Base-by-base conservation (phyloP, 2,329 filamentous ascomycete genomes). In the Penicillium palitans region DNA sequence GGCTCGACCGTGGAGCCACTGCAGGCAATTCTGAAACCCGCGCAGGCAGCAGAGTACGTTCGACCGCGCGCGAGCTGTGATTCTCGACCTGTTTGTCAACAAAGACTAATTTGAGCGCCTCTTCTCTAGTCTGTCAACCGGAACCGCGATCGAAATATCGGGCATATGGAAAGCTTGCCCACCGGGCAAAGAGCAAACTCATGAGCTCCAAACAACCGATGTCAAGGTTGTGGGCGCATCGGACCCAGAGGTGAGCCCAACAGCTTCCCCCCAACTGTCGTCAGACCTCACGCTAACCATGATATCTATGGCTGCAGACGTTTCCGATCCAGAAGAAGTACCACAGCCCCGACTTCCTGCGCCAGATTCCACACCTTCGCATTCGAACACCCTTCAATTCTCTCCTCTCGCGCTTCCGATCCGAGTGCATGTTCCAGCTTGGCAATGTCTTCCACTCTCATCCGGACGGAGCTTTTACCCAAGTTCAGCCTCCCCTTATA, bases 301-400 rank as follows among this genome's bases (percentile, higher is more conserved):
- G 24, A 21, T 48, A 19, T 35, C 19, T 52, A 37, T 24, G 19
- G 50, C 29, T 25, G 17, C 70, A 98, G 90, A 90, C 88, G 62
- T 96, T 91, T 72, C 95, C 95, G 3, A 86, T 99, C 25, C 95
- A 99, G 77, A 96, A 96, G 77, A 98, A 98, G 77, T 96, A 95
- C 68, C 93, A 97, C 68, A 91, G 88, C 6, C 81, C 89, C 51
- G 93, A 98, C 72, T 98, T 89, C 74, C 84, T 99, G 61, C 89
- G 95, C 58, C 90, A 89, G 13, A 83, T 96, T 52, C 91, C 93
- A 50, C 95, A 99, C 77, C 82, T 99, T 59, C 89, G 95, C 58
- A 79, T 90, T 63, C 89, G 93, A 68, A 87, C 91, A 19, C 90
- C 91, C 0, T 84, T 91, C 71, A 93, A 96, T 75, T 85, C 91